Evolutionary conservation across 768 basidiomycete genomes (phyloP).

Genomic region (Xerocomellus chrysenteron): DNA sequence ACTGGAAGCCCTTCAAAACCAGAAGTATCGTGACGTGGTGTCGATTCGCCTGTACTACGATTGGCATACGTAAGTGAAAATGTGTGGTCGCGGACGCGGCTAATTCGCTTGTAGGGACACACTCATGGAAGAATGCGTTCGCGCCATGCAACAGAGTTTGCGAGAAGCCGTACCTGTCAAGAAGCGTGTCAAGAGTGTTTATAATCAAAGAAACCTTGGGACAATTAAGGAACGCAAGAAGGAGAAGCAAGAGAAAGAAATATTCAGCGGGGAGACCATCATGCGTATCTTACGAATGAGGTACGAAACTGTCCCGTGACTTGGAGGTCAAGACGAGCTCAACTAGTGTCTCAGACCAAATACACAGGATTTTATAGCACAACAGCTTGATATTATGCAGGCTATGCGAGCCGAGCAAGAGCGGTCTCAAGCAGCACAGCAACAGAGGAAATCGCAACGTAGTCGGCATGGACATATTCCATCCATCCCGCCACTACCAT

Average conservation of each 20-base stretch:
- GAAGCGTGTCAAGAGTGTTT: constrained; percentile 91
- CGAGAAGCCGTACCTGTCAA: constrained; percentile 72
- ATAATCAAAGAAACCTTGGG: constrained; percentile 89
- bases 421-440: constrained; percentile 59
- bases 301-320: constrained; percentile 41
- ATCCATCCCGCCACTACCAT: constrained; percentile 29
- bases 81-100: background rate
- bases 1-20: constrained; percentile 83
- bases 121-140: constrained; percentile 92
- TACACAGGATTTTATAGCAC: constrained; percentile 84
- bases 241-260: constrained; percentile 78
- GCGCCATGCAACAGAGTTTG: constrained; percentile 89
- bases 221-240: constrained; percentile 94
- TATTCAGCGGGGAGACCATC: constrained; percentile 83
- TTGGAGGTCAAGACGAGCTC: background rate
- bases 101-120: constrained; percentile 52
- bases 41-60: constrained; percentile 95
- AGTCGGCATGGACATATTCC: constrained; percentile 36
- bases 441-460: constrained; percentile 59
- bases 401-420: constrained; percentile 85
- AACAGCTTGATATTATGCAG: constrained; percentile 79
- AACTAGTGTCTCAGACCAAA: constrained; percentile 49
- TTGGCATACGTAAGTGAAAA: constrained; percentile 75
- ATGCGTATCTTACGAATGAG: constrained; percentile 95
- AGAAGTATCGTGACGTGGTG: constrained; percentile 89